Evolutionary conservation across 2,329 filamentous ascomycete species (phyloP), one percentile per base, ranked within the genome.

Genomic region (Penicillium sp.): DNA sequence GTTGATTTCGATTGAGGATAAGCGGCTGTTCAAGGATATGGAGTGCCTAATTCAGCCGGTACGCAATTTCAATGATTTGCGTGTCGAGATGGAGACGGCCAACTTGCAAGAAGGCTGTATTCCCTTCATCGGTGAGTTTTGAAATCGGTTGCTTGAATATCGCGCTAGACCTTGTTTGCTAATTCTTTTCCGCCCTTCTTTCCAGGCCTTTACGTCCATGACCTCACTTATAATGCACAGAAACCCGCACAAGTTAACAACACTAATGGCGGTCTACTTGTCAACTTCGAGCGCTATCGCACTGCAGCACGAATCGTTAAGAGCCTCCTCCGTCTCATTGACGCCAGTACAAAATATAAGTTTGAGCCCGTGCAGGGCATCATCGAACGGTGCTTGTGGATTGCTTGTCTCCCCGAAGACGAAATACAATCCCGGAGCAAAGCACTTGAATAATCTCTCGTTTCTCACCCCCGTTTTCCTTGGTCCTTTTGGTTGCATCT

Each of bases 231-330:
- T 74, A 88, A 88, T 68, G 82, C 85, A 0, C 85, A 88, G 70
- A 88, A 88, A 66, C 85, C 86, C 0, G 79, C 83, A 1, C 81
- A 83, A 62, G 79, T 87, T 43, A 75, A 78, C 13, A 77, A 74
- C 15, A 74, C 65, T 15, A 69, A 72, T 6, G 75, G 78, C 25
- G 84, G 86, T 65, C 76, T 81, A n/a, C 75, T 88, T 53, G 79
- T 88, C 56, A 88, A 88, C 67, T 88, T 88, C 61, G 86, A 88
- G 71, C 79, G 86, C 52, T 85, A 87, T 66, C 84, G 86, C 60
- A 87, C 83, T n/a, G 80, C 84, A 9, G 86, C 86, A 25, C 78
- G 79, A 19, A 87, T 88, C 56, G 84, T 88, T 58, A 88, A 88
- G 71, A 85, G 80, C 60, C 75, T 88, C 35, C 75, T 88, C 43